Percentiles rank a stretch among this genome's conserved stretches.
phyloP scores from a whole-genome alignment of 2,329 filamentous ascomycete species.

The Xylariaceae sp. region DNA sequence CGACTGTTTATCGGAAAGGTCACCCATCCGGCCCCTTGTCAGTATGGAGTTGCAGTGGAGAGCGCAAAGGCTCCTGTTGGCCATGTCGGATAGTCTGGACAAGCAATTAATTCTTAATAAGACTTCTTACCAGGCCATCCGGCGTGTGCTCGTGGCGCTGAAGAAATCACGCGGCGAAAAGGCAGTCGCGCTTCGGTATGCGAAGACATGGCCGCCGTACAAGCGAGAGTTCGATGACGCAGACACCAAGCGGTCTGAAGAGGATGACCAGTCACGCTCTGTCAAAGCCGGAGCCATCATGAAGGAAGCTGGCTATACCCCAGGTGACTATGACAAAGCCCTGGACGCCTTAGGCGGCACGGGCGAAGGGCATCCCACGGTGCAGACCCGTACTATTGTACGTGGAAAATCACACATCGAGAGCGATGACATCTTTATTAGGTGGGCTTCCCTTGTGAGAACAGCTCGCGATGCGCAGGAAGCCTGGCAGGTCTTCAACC shows the following conservation, averaged over 20 bases:
- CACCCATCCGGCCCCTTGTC: constrained; percentile 31
- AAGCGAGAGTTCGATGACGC: constrained; percentile 52
- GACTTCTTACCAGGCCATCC: constrained; percentile 50
- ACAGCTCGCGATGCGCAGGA: constrained; percentile 57
- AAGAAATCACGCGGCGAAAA: constrained; percentile 49
- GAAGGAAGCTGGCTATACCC: constrained; percentile 52
- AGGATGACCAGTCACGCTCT: constrained; percentile 51
- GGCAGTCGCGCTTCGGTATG: constrained; percentile 44
- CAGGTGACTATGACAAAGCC: constrained; percentile 42
- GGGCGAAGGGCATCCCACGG: constrained; percentile 48
- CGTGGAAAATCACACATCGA: too few relatives aligned
- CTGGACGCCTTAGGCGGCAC: constrained; percentile 51
- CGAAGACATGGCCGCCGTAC: constrained; percentile 57
- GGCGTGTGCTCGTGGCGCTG: constrained; percentile 47
- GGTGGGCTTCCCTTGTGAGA: constrained; percentile 53
- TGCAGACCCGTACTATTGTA: constrained; percentile 43
- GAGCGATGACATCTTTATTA: constrained; percentile 6
- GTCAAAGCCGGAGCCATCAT: constrained; percentile 49
- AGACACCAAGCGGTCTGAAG: constrained; percentile 48
- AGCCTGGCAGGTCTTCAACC: constrained; percentile 45
- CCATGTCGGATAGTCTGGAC: constrained; percentile 44
- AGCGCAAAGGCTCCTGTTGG: constrained; percentile 50
- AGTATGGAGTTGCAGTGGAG: constrained; percentile 50
- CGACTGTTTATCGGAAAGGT: constrained; percentile 33
- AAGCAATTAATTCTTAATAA: constrained; percentile 48